These are phyloP conservation scores for Fagopyrum tataricum DNA, from an alignment of 148 eudicot species.

Conservation along the genomic window DNA sequence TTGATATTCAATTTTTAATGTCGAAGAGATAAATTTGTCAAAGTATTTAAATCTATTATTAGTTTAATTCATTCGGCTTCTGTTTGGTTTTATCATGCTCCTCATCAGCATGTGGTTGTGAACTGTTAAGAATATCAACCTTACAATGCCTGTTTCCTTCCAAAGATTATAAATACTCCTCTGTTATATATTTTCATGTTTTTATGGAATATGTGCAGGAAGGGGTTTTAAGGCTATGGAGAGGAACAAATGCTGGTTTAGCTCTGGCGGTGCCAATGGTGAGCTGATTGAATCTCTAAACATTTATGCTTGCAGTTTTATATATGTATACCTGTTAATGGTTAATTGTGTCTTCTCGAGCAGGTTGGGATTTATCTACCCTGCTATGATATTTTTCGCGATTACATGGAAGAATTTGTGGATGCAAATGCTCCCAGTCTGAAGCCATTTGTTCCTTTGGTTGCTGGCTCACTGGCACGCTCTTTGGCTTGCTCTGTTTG, in stretches of 20 bases:
- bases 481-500: constrained; percentile 93
- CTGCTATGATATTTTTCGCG: constrained; percentile 76
- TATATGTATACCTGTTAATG: neutral
- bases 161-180: neutral
- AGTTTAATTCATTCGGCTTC: too few relatives aligned
- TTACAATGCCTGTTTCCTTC: too few relatives aligned
- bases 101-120: too few relatives aligned
- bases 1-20: neutral
- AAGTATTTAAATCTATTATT: too few relatives aligned
- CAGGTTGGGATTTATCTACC: constrained; percentile 97
- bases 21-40: neutral
- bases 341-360: constrained; percentile 11
- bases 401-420: constrained; percentile 46
- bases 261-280: constrained; percentile 96
- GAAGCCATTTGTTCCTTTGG: constrained; percentile 66
- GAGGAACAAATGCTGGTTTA: constrained; percentile 95
- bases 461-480: constrained; percentile 91
- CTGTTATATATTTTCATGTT: neutral
- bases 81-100: too few relatives aligned
- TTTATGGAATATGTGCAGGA: constrained; percentile 44
- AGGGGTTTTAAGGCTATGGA: constrained; percentile 80
- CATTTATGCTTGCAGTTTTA: neutral
- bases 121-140: too few relatives aligned
- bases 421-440: constrained; percentile 54
- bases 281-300: constrained; percentile 23